Evolutionary conservation across 352 stramenopile genomes (phyloP).

Genomic region (Phytophthora sansomeana): DNA sequence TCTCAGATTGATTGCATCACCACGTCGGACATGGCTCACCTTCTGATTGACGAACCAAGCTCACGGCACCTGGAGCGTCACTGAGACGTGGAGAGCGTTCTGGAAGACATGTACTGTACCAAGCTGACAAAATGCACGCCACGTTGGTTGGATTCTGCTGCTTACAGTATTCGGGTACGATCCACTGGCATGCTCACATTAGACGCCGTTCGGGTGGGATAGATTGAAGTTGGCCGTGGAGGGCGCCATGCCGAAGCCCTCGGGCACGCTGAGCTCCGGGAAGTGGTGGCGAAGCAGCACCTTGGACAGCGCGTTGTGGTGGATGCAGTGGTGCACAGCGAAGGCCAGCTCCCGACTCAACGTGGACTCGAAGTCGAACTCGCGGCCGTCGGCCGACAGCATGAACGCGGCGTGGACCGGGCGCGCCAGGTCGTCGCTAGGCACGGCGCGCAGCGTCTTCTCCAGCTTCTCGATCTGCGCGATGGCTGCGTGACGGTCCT

Average conservation of each 20-base stretch:
- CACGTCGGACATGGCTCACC: constrained; percentile 7
- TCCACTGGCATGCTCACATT: neutral
- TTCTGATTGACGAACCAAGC: neutral
- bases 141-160: neutral
- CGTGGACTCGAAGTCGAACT: constrained; percentile 78
- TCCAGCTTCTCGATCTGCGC: constrained; percentile 64
- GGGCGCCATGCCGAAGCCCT: constrained; percentile 75
- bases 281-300: constrained; percentile 78
- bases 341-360: constrained; percentile 84
- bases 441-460: constrained; percentile 35
- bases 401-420: constrained; percentile 75
- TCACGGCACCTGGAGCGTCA: neutral
- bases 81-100: neutral
- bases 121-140: neutral
- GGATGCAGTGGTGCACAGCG: constrained; percentile 87
- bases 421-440: constrained; percentile 32
- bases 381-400: constrained; percentile 72
- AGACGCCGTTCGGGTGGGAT: constrained; percentile 11
- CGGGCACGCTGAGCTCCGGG: constrained; percentile 49
- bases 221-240: constrained; percentile 72
- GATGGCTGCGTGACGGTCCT: constrained; percentile 59
- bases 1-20: neutral
- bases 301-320: constrained; percentile 87
- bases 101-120: neutral
- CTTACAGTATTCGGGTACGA: neutral